Base-by-base conservation (phyloP, 2,329 filamentous ascomycete genomes). In the Didymella pomorum region DNA sequence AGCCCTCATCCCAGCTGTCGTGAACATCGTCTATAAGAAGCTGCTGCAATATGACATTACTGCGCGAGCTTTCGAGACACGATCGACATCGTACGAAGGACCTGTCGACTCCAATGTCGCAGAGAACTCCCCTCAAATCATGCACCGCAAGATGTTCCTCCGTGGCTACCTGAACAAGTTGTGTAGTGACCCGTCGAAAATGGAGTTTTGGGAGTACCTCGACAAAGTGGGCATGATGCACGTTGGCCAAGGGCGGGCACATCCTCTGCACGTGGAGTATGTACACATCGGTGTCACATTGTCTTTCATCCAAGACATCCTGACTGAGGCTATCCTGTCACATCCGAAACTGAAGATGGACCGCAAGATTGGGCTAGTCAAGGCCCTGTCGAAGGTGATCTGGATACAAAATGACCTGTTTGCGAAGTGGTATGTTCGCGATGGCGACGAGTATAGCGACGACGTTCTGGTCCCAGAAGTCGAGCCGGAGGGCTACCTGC, bases 371-470 rank as follows among this genome's bases (percentile, higher is more conserved):
- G 88, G 86, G 21, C 83, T 94, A 4, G 83, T 93, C 45, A 90
- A 89, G 72, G 91, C 91, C 0, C 81, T 94, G 21, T 87, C 87
- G 62, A 94, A 95, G 75, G 87, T 94, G 25, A 88, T 94, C 64
- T 94, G 91, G 90, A 93, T 94, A 65, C 91, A 94, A 77, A 94
- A 94, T 72, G 91, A 94, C 75, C 82, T 94, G 28, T 91, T 94
- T 74, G 89, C 90, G n/a, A 90, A 89, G 74, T 93, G 90, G 88
- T 90, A 92, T 68, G 85, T 91, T 33, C 82, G 84, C 31, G 88
- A 91, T 64, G 87, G 88, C 48, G 84, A 87, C 33, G 89, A 91
- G 74, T 83, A 77, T 60, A 76, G 71, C 23, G 79, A 82, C 4
- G 78, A 79, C 60, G 76, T 77, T 21, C 68, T 80, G 20, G 70